phyloP scores from a whole-genome alignment of 129 eudicot genomes.

The Flaveria linearis region DNA sequence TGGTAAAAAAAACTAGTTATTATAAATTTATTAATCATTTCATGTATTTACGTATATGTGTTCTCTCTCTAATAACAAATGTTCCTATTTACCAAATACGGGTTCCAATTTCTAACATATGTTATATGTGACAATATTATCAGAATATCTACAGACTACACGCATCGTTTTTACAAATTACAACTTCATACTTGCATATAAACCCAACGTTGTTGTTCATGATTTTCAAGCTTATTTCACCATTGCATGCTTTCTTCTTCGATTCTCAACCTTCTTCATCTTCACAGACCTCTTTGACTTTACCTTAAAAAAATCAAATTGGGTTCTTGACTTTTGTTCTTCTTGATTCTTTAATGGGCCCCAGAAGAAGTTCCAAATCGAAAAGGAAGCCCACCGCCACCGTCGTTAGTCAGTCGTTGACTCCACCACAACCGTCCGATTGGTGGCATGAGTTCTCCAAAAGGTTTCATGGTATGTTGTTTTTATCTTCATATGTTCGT shows the following conservation, averaged over 20 bases:
- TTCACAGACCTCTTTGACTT: constrained; percentile 22
- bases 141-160: not conserved
- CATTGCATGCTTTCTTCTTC: constrained; percentile 18
- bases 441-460: constrained; percentile 65
- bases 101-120: not conserved
- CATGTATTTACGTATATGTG: not conserved
- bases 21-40: too few relatives aligned
- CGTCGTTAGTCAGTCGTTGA: constrained; percentile 19
- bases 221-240: constrained; percentile 8
- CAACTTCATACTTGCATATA: constrained; percentile 11
- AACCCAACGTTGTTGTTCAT: not conserved
- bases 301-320: not conserved
- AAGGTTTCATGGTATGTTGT: constrained; percentile 49
- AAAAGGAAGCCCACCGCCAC: constrained; percentile 39
- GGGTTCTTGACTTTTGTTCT: constrained; percentile 23
- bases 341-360: constrained; percentile 46
- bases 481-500: constrained; percentile 8
- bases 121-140: constrained; percentile 9
- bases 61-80: not conserved
- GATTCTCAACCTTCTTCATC: not conserved
- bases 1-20: too few relatives aligned
- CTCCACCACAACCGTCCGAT: constrained; percentile 41
- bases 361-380: constrained; percentile 43
- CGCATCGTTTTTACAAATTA: constrained; percentile 10
- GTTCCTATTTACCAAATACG: constrained; percentile 13